These are phyloP conservation scores for Syzygium aqueum DNA, from an alignment of 345 rosid genomes.

Conservation along the genomic window DNA sequence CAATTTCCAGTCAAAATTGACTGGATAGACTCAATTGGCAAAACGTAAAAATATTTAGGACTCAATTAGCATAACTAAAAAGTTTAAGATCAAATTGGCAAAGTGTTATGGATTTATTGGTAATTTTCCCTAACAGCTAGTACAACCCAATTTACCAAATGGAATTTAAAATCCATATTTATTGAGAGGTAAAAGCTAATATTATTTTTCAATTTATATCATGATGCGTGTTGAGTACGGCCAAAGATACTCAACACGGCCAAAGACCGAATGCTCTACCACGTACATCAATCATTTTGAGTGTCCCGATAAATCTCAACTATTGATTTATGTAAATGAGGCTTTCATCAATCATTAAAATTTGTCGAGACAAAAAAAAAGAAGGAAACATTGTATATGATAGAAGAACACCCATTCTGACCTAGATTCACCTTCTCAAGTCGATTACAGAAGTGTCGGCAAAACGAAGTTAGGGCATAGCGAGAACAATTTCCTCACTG, in stretches of 20 bases:
- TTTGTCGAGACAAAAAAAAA: neutral
- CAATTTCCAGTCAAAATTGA: neutral
- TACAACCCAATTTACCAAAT: neutral
- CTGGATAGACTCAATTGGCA: neutral
- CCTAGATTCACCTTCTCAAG: neutral
- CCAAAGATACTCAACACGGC: too few species aligned
- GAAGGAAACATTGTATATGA: fast-evolving
- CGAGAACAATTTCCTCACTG: fast-evolving
- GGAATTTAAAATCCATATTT: neutral
- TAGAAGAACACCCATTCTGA: neutral
- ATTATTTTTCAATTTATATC: neutral
- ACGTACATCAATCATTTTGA: fast-evolving
- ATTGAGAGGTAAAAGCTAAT: neutral
- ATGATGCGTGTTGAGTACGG: neutral
- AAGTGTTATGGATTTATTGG: too few species aligned
- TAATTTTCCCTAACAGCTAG: neutral
- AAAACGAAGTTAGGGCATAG: neutral
- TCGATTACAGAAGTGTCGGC: too few species aligned
- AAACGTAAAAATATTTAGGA: too few species aligned
- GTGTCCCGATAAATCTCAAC: neutral
- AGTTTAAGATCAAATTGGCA: too few species aligned
- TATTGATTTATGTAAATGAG: neutral
- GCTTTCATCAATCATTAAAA: neutral
- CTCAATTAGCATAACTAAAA: too few species aligned
- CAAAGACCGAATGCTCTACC: neutral